These are phyloP conservation scores for Crassisporium funariophilum DNA, from an alignment of 768 basidiomycete species.

Conservation along the genomic window DNA sequence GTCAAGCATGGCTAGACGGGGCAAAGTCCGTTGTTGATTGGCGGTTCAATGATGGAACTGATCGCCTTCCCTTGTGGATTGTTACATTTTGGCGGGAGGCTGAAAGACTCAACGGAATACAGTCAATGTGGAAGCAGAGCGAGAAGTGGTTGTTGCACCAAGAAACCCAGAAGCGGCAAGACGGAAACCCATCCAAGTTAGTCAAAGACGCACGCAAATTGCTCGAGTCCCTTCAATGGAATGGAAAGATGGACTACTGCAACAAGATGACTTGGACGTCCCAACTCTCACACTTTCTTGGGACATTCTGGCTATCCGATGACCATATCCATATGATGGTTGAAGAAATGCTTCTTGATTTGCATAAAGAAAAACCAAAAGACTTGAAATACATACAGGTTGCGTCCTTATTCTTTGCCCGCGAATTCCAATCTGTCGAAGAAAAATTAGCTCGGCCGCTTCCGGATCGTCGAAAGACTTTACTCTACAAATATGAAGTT, in stretches of 20 bases:
- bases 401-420: background rate
- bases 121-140: background rate
- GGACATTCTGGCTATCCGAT: background rate
- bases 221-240: background rate
- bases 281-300: background rate
- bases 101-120: background rate
- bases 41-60: background rate
- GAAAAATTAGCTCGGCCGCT: background rate
- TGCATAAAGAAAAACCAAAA: background rate
- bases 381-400: background rate
- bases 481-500: constrained; percentile 5
- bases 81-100: background rate
- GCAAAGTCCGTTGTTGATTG: background rate
- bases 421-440: background rate
- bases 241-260: background rate
- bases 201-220: background rate
- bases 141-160: background rate
- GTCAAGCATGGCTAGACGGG: background rate
- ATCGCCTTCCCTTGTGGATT: background rate
- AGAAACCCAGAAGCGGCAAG: background rate
- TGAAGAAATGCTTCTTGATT: background rate
- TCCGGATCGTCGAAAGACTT: background rate
- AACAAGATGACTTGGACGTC: background rate
- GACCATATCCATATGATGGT: background rate
- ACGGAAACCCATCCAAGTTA: background rate